Base-by-base conservation (phyloP, 1,139 yeast genomes). In the Meyerozyma athensensis region DNA sequence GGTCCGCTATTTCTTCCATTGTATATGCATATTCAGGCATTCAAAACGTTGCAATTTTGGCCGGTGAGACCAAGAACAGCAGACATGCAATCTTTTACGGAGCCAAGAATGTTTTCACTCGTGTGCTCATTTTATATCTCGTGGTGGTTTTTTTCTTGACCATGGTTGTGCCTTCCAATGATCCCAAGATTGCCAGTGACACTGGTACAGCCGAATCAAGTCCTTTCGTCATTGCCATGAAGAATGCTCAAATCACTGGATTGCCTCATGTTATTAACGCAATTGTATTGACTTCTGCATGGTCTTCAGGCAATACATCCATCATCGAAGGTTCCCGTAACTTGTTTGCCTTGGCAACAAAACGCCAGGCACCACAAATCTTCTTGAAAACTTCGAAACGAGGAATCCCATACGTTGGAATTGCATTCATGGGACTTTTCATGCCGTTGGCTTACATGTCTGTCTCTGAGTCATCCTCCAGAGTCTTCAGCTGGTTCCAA, bases 211-310 rank as follows among this genome's bases (percentile, higher is more conserved):
- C 67, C 26, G 48, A 56, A 4, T 45, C 58, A 23, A 69, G 75
- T 32, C 75, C 77, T 7, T 72, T 70, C 44, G 77, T 72, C 34
- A 44, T 65, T 54, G 63, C 81, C 52, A 54, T 76, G 62, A 45
- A 32, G 35, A 46, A 7, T 39, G 41, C 13, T 39, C 50, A 50
- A 41, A 36, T 40, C 33, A 34, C 31, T 21, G 41, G 36, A 24
- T 33, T 41, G 16, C 42, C 44, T 5, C 30, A 33, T 22, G 30
- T 38, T 18, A 38, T 41, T 19, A 41, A 41, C 19, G 44, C 43
- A 8, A 26, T 33, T 12, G 14, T 43, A 8, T 24, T 43, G 32
- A 34, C 39, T 4, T 40, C 36, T n/a, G 39, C 38, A n/a, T 19
- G 14, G 14, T 24, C 32, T 3, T 32, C 34, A 3, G 37, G 35